Percentiles rank a stretch among this genome's conserved stretches.
These are phyloP conservation scores for Delphinella strobiligena DNA, from an alignment of 2,329 filamentous ascomycete species.

Conservation along the genomic window DNA sequence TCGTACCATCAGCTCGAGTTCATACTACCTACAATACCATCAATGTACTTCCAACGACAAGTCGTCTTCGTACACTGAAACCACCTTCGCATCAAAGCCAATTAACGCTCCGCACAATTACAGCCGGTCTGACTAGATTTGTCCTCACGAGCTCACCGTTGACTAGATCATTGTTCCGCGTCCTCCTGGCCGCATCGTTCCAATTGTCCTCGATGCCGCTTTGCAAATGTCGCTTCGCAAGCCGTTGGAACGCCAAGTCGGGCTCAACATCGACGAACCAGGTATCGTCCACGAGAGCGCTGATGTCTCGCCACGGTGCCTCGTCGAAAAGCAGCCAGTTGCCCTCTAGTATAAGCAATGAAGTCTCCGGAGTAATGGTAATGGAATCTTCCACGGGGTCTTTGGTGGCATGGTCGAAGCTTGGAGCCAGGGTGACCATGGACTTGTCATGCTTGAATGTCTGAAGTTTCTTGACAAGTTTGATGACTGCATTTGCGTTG, in stretches of 20 bases:
- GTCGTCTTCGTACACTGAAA: too few relatives aligned
- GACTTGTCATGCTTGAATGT: not conserved
- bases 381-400: conserved; percentile 22
- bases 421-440: conserved; percentile 16
- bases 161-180: conserved; percentile 1
- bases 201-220: conserved; percentile 2
- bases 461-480: conserved; percentile 17
- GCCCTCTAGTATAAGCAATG: conserved; percentile 13
- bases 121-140: too few relatives aligned
- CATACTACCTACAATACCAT: too few relatives aligned
- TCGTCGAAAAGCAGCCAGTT: conserved; percentile 21
- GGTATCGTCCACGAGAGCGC: conserved; percentile 26
- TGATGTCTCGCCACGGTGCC: conserved; percentile 23
- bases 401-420: conserved; percentile 25
- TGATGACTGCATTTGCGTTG: conserved; percentile 19
- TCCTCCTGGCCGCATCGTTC: not conserved
- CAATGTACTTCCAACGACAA: too few relatives aligned
- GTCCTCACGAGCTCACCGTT: conserved; percentile 1
- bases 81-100: too few relatives aligned
- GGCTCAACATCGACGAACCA: conserved; percentile 31
- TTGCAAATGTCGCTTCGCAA: conserved; percentile 20
- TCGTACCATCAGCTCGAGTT: too few relatives aligned
- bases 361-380: conserved; percentile 12
- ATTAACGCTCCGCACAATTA: too few relatives aligned
- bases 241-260: conserved; percentile 22